phyloP scores from a whole-genome alignment of 495 filamentous ascomycete species.

The Bryoglossum gracile region DNA sequence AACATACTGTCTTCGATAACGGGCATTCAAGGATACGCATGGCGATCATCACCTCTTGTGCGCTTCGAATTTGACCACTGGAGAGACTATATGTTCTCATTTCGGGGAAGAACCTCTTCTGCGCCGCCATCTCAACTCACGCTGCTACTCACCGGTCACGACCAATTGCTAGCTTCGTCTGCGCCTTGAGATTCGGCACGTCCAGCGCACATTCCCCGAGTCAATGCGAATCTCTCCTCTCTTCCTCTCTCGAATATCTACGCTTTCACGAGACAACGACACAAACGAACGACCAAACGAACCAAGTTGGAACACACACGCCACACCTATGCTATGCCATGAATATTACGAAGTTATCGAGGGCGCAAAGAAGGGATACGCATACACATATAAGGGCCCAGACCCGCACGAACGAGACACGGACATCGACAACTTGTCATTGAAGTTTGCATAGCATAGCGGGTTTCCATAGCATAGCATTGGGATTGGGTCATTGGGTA shows the following conservation, averaged over 20 bases:
- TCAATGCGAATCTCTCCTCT: neutral
- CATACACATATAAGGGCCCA: conserved; percentile 7
- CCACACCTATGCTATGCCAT: conserved; percentile 21
- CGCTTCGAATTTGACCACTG: conserved; percentile 40
- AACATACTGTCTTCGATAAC: conserved; percentile 46
- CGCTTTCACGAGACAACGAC: conserved; percentile 6
- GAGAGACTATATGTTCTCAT: conserved; percentile 43
- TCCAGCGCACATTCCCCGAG: neutral
- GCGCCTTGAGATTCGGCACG: conserved; percentile 25
- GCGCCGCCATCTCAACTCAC: conserved; percentile 42
- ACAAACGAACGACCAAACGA: conserved; percentile 16
- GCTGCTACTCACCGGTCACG: conserved; percentile 39
- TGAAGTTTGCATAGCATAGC: conserved; percentile 24
- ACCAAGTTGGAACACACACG: neutral
- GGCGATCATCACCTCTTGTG: conserved; percentile 38
- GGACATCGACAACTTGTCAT: conserved; percentile 3
- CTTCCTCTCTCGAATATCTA: neutral
- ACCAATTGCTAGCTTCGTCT: conserved; percentile 38
- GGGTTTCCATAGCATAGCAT: conserved; percentile 24
- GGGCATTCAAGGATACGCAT: conserved; percentile 30
- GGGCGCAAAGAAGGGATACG: conserved; percentile 24
- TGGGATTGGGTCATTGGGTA: conserved; percentile 21
- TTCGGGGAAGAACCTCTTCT: conserved; percentile 36
- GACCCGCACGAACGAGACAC: conserved; percentile 14
- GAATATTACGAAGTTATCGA: conserved; percentile 27